These are phyloP conservation scores for Colletotrichum sansevieriae DNA, from an alignment of 2,329 filamentous ascomycete species.

Conservation along the genomic window DNA sequence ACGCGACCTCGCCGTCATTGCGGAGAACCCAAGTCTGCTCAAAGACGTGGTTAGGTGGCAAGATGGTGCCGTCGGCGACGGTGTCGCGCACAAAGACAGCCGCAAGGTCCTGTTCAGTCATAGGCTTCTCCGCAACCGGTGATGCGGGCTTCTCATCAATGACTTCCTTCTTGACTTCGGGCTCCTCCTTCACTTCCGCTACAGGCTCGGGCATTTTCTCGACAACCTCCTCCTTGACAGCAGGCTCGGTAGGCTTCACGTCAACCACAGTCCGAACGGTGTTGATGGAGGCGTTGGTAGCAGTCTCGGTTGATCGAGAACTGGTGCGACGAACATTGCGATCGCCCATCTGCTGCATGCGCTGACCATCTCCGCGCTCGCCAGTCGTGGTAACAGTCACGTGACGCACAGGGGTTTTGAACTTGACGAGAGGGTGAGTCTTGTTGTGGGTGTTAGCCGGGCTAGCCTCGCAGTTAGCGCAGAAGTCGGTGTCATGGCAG, in stretches of 20 bases:
- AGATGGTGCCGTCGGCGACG: slow-evolving; percentile 80
- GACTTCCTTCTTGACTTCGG: slow-evolving; percentile 32
- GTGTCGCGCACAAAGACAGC: slow-evolving; percentile 83
- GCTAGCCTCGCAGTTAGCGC: slow-evolving; percentile 90
- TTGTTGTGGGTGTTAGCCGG: slow-evolving; percentile 89
- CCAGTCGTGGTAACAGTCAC: slow-evolving; percentile 88
- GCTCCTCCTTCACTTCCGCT: slow-evolving; percentile 42
- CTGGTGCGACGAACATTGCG: slow-evolving; percentile 50
- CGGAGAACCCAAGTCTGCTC: slow-evolving; percentile 92
- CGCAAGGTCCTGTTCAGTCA: slow-evolving; percentile 51
- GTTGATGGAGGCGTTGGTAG: slow-evolving; percentile 62
- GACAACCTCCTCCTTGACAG: slow-evolving; percentile 41
- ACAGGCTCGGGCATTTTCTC: slow-evolving; percentile 46
- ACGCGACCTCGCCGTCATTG: slow-evolving; percentile 82
- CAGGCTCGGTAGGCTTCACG: slow-evolving; percentile 72
- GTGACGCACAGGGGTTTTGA: slow-evolving; percentile 91
- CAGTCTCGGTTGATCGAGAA: slow-evolving; percentile 66
- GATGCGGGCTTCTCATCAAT: slow-evolving; percentile 46
- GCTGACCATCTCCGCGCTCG: slow-evolving; percentile 77
- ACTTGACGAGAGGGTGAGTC: slow-evolving; percentile 97
- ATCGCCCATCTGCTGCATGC: slow-evolving; percentile 81
- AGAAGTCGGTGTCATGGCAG: slow-evolving; percentile 95
- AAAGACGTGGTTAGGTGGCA: slow-evolving; percentile 80
- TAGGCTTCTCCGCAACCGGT: slow-evolving; percentile 43
- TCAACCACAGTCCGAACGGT: slow-evolving; percentile 80